Base-by-base conservation (phyloP, 2,329 filamentous ascomycete genomes). In the Penicillium sp. region DNA sequence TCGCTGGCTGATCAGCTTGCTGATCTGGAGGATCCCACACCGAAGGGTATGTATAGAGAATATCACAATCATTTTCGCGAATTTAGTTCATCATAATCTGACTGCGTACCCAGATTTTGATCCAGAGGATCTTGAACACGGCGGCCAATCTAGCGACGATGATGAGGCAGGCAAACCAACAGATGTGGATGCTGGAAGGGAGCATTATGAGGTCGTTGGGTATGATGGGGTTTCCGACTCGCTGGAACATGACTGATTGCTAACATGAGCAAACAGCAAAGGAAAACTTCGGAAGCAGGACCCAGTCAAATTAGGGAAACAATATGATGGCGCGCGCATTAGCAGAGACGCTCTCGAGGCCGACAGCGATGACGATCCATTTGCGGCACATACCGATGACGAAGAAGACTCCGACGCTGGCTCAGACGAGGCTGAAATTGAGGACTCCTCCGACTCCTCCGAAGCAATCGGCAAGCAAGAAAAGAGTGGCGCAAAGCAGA, bases 131-230 rank as follows among this genome's bases (percentile, higher is more conserved):
- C 76, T 83, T 52, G 78, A 84, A 64, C 84, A 86, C 59, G 79
- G 78, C 19, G 81, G 81, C 16, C 75, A 76, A 60, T 81, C 81
- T n/a, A 82, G 81, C 55, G 83, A 83, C 54, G 84, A 84, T 47
- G 80, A 78, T 44, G 74, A 75, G 14, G 82, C 39, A 42, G 19
- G 79, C 50, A 84, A 81, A 45, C 59, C 61, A 5, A 76, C 74
- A 22, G 76, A 76, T 55, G 74, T 65, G 42, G 74, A 82, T 64
- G 79, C 82, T 11, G 91, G 89, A 21, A 89, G 93, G 31, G 93
- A 96, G 68, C 93, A 98, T 72, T 98, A 98, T 71, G 84, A 90
- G 44, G 76, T 83, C 52, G 90, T 96, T 31, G 89, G 88, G 82
- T 89, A 78, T 61, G 49, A 48, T 26, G 10, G 44, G 26, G 49